A percentile compares a stretch with the other conserved stretches of the same genome.
Conservation (phyloP, 371 early-diverging fungal genomes). For the Sporodiniella umbellata region DNA sequence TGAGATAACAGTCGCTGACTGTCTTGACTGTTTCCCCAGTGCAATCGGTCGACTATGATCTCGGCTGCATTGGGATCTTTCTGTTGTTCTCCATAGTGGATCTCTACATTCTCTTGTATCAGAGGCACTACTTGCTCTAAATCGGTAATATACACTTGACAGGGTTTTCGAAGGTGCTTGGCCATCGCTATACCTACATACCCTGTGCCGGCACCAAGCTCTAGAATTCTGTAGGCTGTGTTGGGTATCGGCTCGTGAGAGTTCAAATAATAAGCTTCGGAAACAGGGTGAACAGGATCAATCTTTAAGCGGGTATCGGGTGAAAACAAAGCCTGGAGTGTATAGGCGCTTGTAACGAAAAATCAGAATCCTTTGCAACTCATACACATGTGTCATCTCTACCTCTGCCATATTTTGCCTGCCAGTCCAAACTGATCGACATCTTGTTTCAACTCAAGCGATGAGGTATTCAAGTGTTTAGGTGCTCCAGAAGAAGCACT, state of each 20-base stretch:
- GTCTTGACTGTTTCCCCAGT: slow-evolving; percentile 52
- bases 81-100: slow-evolving; percentile 11
- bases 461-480: slow-evolving; percentile 2
- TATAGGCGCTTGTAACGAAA: slow-evolving; percentile 47
- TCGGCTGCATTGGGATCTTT: slow-evolving; percentile 4
- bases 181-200: slow-evolving; percentile 58
- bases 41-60: slow-evolving; percentile 41
- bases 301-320: slow-evolving; percentile 3
- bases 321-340: slow-evolving; percentile 39
- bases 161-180: slow-evolving; percentile 26
- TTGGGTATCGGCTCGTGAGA: background rate
- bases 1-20: slow-evolving; percentile 16
- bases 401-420: slow-evolving; percentile 55
- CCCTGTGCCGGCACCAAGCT: slow-evolving; percentile 58
- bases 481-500: slow-evolving; percentile 34
- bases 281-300: slow-evolving; percentile 32
- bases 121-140: slow-evolving; percentile 53
- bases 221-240: slow-evolving; percentile 33
- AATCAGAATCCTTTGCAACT: no score
- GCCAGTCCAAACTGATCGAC: slow-evolving; percentile 42
- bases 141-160: slow-evolving; percentile 52
- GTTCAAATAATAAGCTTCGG: slow-evolving; percentile 19
- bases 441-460: slow-evolving; percentile 36
- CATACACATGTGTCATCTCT: no score
- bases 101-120: slow-evolving; percentile 43